Conservation (phyloP, 106 monocot genomes). For the Acorus calamus region DNA sequence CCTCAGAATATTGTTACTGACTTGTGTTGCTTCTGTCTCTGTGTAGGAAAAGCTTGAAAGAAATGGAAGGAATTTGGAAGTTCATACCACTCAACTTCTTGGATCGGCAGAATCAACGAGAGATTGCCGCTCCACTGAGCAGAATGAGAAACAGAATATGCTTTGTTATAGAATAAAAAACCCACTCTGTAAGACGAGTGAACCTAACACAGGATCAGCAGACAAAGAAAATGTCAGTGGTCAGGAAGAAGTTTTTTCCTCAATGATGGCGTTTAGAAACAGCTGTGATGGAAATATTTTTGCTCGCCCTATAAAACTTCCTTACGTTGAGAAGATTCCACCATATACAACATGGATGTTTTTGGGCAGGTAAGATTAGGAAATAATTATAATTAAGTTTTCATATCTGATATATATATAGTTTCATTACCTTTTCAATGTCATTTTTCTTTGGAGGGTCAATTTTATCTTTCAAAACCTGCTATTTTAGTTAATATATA, state of each 20-base stretch:
- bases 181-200: constrained; percentile 24
- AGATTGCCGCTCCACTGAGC: constrained; percentile 1
- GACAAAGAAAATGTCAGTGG: constrained; percentile 54
- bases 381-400: background rate
- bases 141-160: constrained; percentile 20
- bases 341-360: constrained; percentile 97
- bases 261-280: constrained; percentile 32
- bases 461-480: too few species aligned
- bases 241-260: constrained; percentile 58
- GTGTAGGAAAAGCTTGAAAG: constrained; percentile 58
- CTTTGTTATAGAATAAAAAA: constrained; percentile 34
- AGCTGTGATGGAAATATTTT: constrained; percentile 32
- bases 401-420: too few species aligned
- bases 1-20: background rate
- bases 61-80: constrained; percentile 46
- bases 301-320: constrained; percentile 55
- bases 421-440: background rate
- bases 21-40: background rate
- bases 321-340: constrained; percentile 69
- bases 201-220: constrained; percentile 22
- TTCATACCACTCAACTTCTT: constrained; percentile 26
- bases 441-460: background rate
- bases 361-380: constrained; percentile 52
- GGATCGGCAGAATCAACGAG: constrained; percentile 22
- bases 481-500: too few species aligned